Conservation (phyloP, 2,329 filamentous ascomycete genomes). For the Trichoderma arundinaceum region DNA sequence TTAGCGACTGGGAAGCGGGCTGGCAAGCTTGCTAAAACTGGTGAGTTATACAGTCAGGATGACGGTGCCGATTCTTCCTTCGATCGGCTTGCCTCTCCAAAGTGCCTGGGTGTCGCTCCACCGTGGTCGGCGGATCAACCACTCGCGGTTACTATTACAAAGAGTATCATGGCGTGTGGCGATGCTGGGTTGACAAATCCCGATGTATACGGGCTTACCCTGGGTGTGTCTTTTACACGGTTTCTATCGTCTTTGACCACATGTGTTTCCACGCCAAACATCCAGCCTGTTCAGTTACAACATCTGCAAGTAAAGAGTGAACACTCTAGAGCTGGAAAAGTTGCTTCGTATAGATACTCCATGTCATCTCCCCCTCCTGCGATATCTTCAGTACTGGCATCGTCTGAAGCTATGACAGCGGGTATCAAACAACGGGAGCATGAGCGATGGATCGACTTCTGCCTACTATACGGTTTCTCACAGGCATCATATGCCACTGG, state of each 20-base stretch:
- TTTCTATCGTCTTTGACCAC: constrained; percentile 48
- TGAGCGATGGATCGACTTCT: background rate
- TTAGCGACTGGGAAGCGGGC: constrained; percentile 55
- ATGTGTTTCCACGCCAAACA: constrained; percentile 41
- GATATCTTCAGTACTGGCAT: background rate
- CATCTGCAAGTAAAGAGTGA: constrained; percentile 47
- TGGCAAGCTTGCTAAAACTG: constrained; percentile 39
- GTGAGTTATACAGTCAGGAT: constrained; percentile 36
- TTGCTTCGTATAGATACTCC: constrained; percentile 46
- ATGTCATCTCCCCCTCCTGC: constrained; percentile 34
- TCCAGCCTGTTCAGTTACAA: constrained; percentile 43
- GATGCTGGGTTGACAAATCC: constrained; percentile 46
- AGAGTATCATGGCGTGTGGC: constrained; percentile 40
- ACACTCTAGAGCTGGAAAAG: constrained; percentile 46
- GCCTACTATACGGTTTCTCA: constrained; percentile 31
- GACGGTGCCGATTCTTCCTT: constrained; percentile 37
- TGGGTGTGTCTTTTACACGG: constrained; percentile 47
- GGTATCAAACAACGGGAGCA: background rate
- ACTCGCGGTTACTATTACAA: constrained; percentile 42
- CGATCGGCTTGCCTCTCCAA: constrained; percentile 37
- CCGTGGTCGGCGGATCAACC: constrained; percentile 47
- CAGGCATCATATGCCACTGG: background rate
- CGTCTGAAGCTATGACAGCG: background rate
- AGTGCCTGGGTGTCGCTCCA: constrained; percentile 39
- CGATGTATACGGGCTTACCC: constrained; percentile 46